Percentiles rank a stretch among this genome's conserved stretches.
Conservation (phyloP, 176 grass and related monocot species). For the Eleusine indica region DNA sequence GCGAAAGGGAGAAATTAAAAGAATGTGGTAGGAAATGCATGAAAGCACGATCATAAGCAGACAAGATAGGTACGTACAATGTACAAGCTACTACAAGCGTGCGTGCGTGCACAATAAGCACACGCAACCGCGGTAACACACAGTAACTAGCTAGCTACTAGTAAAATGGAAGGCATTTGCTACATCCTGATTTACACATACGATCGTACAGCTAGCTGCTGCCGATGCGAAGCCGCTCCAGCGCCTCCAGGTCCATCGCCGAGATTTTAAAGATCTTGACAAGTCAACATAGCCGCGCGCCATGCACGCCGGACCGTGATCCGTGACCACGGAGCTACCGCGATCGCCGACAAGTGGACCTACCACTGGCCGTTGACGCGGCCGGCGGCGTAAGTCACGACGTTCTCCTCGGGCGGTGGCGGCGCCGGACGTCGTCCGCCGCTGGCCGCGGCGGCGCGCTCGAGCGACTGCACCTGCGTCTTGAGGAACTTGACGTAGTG, state of each 20-base stretch:
- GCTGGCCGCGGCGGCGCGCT: constrained; percentile 54
- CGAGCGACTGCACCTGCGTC: constrained; percentile 84
- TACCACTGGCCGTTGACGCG: constrained; percentile 43
- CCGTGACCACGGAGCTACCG: background rate
- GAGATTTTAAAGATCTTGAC: background rate
- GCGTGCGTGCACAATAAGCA: constrained; percentile 16
- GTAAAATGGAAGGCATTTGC: constrained; percentile 19
- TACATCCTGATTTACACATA: constrained; percentile 35
- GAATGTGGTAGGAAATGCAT: background rate
- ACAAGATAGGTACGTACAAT: constrained; percentile 8
- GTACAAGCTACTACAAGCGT: constrained; percentile 28
- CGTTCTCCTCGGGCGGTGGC: background rate
- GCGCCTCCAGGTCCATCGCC: constrained; percentile 11
- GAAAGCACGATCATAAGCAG: background rate
- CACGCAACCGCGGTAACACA: constrained; percentile 7
- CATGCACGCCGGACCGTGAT: constrained; percentile 8
- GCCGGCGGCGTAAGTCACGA: constrained; percentile 22
- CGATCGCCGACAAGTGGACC: background rate
- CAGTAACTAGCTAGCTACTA: background rate
- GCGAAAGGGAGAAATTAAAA: background rate
- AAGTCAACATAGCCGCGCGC: background rate
- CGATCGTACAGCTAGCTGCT: constrained; percentile 25
- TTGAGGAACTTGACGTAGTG: constrained; percentile 99
- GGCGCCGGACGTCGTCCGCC: constrained; percentile 14
- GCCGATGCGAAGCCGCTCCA: background rate